Conservation (phyloP, 2,329 filamentous ascomycete species). For the Ascochyta pisi region DNA sequence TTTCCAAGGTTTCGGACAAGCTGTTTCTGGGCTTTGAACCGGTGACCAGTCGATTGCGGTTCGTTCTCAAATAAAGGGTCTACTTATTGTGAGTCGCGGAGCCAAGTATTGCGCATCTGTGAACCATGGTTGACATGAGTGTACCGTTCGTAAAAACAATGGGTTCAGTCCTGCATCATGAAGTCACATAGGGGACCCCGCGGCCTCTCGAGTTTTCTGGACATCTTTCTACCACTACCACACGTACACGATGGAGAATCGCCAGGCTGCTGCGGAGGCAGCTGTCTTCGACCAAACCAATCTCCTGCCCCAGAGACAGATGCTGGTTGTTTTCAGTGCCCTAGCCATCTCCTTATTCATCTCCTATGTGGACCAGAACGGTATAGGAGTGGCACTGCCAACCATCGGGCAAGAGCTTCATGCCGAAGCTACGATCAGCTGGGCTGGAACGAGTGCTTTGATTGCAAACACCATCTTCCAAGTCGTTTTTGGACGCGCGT, state of each 20-base stretch:
- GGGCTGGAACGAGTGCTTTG: slow-evolving; percentile 61
- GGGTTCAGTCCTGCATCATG: too few relatives aligned
- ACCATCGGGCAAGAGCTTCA: slow-evolving; percentile 48
- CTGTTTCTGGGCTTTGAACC: too few relatives aligned
- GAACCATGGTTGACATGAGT: too few relatives aligned
- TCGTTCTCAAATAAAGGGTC: too few relatives aligned
- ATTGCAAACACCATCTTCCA: slow-evolving; percentile 69
- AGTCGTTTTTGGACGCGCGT: slow-evolving; percentile 68
- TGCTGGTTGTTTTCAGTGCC: slow-evolving; percentile 60
- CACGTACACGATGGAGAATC: slow-evolving; percentile 11
- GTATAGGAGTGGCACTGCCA: slow-evolving; percentile 55
- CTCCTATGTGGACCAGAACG: slow-evolving; percentile 65
- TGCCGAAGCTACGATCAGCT: slow-evolving; percentile 60
- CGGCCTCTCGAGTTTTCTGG: not conserved
- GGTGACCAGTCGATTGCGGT: too few relatives aligned
- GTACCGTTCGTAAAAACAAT: too few relatives aligned
- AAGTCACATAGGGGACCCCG: not conserved
- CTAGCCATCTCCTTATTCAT: slow-evolving; percentile 63
- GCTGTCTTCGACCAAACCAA: slow-evolving; percentile 57
- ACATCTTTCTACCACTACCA: not conserved
- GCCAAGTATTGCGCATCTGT: too few relatives aligned
- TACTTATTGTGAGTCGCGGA: too few relatives aligned
- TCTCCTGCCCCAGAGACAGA: slow-evolving; percentile 59
- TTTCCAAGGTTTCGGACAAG: too few relatives aligned
- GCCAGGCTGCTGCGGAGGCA: slow-evolving; percentile 20